These are phyloP conservation scores for Cronartium quercuum DNA, from an alignment of 1,284 basidiomycete species.

Conservation along the genomic window DNA sequence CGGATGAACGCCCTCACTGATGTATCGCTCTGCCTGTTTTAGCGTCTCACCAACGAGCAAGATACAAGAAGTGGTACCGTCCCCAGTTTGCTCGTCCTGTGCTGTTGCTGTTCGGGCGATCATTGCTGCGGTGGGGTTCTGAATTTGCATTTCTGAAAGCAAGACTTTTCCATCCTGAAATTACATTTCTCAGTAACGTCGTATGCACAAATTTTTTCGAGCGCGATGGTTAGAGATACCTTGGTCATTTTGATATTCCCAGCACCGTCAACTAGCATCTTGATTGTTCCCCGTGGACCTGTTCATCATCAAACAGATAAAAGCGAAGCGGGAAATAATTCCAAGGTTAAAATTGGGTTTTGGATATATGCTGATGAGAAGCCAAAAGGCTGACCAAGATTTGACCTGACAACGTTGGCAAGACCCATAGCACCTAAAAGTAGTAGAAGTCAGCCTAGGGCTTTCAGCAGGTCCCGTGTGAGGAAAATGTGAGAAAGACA, in stretches of 20 bases:
- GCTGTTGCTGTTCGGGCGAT: constrained; percentile 97
- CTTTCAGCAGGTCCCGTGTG: background rate
- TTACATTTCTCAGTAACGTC: background rate
- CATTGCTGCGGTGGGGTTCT: constrained; percentile 98
- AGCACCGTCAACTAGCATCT: constrained; percentile 99
- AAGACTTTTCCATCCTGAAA: constrained; percentile 82
- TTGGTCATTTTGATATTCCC: constrained; percentile 99
- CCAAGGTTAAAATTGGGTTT: background rate
- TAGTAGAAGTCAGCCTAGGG: constrained; percentile 42
- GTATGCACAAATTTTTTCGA: background rate
- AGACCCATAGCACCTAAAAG: constrained; percentile 61
- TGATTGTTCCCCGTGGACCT: constrained; percentile 92
- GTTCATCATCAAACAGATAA: constrained; percentile 28
- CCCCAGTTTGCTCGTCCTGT: constrained; percentile 97
- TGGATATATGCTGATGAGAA: background rate
- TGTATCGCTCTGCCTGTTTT: constrained; percentile 96
- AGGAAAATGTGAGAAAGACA: background rate
- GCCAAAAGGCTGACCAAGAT: constrained; percentile 62
- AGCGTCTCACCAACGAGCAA: constrained; percentile 93
- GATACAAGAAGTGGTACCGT: constrained; percentile 96
- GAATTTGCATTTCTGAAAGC: constrained; percentile 99
- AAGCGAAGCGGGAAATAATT: constrained; percentile 38
- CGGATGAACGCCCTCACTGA: constrained; percentile 96
- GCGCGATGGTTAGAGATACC: constrained; percentile 45
- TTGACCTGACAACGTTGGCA: constrained; percentile 93